A percentile compares a stretch with the other conserved stretches of the same genome.
These are phyloP conservation scores for Diaporthe vexans DNA, from an alignment of 2,329 filamentous ascomycete genomes.

Conservation along the genomic window DNA sequence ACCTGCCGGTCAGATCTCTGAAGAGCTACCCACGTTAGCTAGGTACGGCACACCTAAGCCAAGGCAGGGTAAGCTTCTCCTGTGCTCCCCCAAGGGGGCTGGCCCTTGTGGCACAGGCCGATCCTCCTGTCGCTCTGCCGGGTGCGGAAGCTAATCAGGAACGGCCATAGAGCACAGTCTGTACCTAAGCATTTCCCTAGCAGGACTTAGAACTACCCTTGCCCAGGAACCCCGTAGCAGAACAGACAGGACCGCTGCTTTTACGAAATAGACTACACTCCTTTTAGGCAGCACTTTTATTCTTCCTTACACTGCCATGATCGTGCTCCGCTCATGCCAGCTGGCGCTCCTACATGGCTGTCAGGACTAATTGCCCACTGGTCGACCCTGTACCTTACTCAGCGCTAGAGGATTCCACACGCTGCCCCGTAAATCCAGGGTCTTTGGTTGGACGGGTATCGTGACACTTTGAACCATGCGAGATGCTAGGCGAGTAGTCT, in stretches of 20 bases:
- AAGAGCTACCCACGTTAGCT: conserved; percentile 10
- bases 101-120: conserved; percentile 25
- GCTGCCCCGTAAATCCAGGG: background rate
- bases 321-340: background rate
- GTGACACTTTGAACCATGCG: background rate
- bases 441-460: background rate
- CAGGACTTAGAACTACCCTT: background rate
- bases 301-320: background rate
- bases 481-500: background rate
- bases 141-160: conserved; percentile 6
- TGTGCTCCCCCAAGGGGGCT: background rate
- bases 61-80: conserved; percentile 23
- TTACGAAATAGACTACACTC: background rate
- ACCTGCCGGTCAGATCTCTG: conserved; percentile 21
- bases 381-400: background rate
- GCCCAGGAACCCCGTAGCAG: too few species aligned
- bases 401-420: background rate
- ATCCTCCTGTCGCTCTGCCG: conserved; percentile 13
- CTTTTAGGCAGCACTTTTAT: background rate
- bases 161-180: background rate
- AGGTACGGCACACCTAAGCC: background rate
- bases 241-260: background rate
- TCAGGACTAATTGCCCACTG: background rate
- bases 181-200: background rate
- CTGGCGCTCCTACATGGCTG: background rate